phyloP scores from a whole-genome alignment of 345 rosid species.

The Corchorus olitorius region DNA sequence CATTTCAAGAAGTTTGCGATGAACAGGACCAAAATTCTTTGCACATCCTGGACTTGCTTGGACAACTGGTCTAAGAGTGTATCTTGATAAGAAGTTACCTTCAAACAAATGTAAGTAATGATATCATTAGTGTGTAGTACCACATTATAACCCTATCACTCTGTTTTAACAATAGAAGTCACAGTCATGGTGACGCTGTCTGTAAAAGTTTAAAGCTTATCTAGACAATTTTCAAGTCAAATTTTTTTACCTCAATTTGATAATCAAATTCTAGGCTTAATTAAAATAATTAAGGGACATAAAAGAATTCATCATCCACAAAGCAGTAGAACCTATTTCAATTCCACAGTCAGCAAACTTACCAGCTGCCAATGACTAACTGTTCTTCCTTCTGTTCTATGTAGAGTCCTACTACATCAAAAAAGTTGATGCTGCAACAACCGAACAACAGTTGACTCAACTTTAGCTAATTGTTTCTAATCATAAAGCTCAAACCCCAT shows the following conservation, averaged over 20 bases:
- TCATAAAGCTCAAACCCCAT: conserved; percentile 9
- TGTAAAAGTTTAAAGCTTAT: not conserved
- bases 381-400: not conserved
- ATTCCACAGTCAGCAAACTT: conserved; percentile 3
- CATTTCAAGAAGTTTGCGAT: conserved; percentile 16
- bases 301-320: not conserved
- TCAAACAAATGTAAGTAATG: not conserved
- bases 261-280: not conserved
- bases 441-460: not conserved
- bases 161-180: not conserved
- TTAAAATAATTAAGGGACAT: not conserved
- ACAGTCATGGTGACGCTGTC: not conserved
- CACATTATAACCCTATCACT: not conserved
- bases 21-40: conserved; percentile 13
- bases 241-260: not conserved
- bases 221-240: not conserved
- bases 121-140: not conserved
- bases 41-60: conserved; percentile 22
- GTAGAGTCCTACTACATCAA: not conserved
- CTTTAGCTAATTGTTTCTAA: not conserved
- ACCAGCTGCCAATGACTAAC: not conserved
- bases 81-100: conserved; percentile 27
- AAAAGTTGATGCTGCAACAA: not conserved
- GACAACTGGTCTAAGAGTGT: conserved; percentile 19
- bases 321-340: conserved; percentile 12